Percentiles rank a stretch among this genome's conserved stretches.
Evolutionary conservation across 2,329 filamentous ascomycete species (phyloP).

Genomic region (Xylaria sp.): DNA sequence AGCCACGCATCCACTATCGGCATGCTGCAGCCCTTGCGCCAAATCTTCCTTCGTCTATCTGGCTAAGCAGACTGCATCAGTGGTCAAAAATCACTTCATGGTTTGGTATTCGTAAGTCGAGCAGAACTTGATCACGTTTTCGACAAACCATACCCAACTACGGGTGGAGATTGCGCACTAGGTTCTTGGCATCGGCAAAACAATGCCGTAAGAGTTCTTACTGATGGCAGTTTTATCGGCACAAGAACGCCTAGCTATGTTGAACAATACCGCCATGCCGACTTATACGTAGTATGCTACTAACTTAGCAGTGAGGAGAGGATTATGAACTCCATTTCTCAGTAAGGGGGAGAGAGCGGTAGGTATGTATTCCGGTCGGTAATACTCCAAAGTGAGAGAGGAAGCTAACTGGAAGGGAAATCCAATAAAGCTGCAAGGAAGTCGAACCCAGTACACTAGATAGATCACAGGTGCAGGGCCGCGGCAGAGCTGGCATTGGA

Average conservation of each 20-base stretch:
- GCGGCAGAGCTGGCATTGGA: not conserved
- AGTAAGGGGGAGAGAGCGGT: not conserved
- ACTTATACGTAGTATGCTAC: not conserved
- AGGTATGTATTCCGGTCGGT: not conserved
- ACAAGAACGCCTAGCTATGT: not conserved
- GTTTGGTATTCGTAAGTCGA: not conserved
- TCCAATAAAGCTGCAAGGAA: not conserved
- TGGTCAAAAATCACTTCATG: not conserved
- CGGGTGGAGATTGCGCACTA: not conserved
- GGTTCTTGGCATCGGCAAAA: conserved; percentile 15
- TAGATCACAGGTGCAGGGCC: not conserved
- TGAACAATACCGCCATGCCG: not conserved
- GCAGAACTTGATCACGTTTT: not conserved
- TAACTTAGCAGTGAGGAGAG: no score
- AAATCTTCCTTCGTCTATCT: not conserved
- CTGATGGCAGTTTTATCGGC: not conserved
- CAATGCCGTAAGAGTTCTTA: conserved; percentile 1
- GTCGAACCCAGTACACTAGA: not conserved
- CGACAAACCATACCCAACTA: not conserved
- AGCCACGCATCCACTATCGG: not conserved
- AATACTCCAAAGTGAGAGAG: not conserved
- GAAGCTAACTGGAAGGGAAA: not conserved
- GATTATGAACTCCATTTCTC: no score
- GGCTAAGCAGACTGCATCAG: not conserved
- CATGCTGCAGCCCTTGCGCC: not conserved